A percentile compares a stretch with the other conserved stretches of the same genome.
Conservation (phyloP, 352 stramenopile species). For the Blastocystis sp. region DNA sequence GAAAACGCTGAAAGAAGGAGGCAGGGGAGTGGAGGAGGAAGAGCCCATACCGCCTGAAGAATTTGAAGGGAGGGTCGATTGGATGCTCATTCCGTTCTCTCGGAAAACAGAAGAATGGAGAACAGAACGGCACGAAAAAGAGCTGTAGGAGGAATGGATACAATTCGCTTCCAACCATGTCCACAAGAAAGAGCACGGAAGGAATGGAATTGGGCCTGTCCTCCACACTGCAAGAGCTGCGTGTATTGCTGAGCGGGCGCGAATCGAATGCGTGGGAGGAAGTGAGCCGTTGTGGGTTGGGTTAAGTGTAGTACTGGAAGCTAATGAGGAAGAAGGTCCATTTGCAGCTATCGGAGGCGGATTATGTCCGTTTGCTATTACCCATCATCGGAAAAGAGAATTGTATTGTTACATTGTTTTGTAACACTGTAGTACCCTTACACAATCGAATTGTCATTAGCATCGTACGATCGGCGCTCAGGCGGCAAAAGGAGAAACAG, state of each 20-base stretch:
- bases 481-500: background rate
- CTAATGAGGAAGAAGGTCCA: conserved; percentile 15
- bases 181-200: background rate
- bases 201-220: background rate
- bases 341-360: background rate
- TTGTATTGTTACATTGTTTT: background rate
- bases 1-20: background rate
- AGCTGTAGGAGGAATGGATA: background rate
- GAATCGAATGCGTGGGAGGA: conserved; percentile 5
- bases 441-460: conserved; percentile 40
- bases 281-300: background rate
- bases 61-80: background rate
- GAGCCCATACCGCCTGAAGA: background rate
- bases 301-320: conserved; percentile 52
- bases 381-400: conserved; percentile 51
- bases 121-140: background rate
- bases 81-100: background rate
- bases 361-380: background rate
- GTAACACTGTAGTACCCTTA: conserved; percentile 17
- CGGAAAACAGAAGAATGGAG: background rate
- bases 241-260: background rate
- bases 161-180: background rate
- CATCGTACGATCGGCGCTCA: background rate
- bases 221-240: background rate
- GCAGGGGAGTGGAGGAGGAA: background rate